Percentiles rank a stretch among this genome's conserved stretches.
Evolutionary conservation across 2,329 filamentous ascomycete species (phyloP).

Genomic region (Mycocentrospora acerina): DNA sequence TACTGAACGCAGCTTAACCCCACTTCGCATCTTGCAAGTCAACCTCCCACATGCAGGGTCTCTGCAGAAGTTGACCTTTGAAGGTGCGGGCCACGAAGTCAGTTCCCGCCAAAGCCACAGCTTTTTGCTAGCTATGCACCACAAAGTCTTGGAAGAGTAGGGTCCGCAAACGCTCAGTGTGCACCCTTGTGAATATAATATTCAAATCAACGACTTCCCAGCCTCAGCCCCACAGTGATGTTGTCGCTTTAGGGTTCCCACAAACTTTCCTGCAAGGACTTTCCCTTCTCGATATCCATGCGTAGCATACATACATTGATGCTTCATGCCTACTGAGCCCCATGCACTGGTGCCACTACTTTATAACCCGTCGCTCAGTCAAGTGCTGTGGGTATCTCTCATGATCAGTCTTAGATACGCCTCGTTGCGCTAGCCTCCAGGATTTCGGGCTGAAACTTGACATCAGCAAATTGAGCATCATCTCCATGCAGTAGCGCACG

Average conservation of each 20-base stretch:
- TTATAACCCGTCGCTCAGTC: no score
- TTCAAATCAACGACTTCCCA: slow-evolving; percentile 11
- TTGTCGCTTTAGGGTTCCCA: slow-evolving; percentile 1
- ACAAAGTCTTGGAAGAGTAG: background rate
- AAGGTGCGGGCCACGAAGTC: no score
- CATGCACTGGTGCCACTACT: no score
- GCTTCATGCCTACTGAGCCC: no score
- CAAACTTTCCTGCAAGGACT: slow-evolving; percentile 18
- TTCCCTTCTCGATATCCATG: no score
- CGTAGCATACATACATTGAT: no score
- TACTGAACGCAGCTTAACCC: no score
- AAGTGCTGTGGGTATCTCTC: no score
- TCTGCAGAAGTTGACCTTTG: no score
- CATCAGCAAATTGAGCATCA: slow-evolving; percentile 14
- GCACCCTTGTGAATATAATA: background rate
- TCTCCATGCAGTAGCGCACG: slow-evolving; percentile 35
- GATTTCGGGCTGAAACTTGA: slow-evolving; percentile 20
- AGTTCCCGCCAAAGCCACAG: background rate
- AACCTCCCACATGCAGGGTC: background rate
- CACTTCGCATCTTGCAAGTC: slow-evolving; percentile 8
- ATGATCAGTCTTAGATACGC: slow-evolving; percentile 11
- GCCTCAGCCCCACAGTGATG: slow-evolving; percentile 20
- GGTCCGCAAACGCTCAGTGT: no score
- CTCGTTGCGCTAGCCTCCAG: slow-evolving; percentile 2
- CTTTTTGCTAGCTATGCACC: no score